Evolutionary conservation across 495 filamentous ascomycete species (phyloP).

Genomic region (Aspergillus mulundensis): DNA sequence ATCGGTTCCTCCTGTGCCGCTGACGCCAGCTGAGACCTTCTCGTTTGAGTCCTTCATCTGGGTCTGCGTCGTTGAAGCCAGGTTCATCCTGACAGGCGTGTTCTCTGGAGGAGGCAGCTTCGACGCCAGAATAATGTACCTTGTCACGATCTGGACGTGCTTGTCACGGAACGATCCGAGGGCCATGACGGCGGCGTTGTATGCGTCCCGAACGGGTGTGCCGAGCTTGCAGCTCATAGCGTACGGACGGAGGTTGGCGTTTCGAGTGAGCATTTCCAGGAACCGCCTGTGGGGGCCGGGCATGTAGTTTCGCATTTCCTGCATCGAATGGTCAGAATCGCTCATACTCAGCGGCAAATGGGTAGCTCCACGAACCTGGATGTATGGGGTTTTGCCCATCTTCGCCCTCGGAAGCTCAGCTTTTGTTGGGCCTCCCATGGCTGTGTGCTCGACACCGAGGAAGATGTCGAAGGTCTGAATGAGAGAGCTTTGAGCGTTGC

Average conservation of each 20-base stretch:
- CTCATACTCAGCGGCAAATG: not conserved
- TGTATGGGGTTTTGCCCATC: constrained; percentile 21
- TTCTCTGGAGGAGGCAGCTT: constrained; percentile 18
- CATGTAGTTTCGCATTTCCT: constrained; percentile 97
- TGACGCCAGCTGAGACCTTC: constrained; percentile 38
- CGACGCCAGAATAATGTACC: constrained; percentile 75
- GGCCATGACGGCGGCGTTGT: constrained; percentile 80
- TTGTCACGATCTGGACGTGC: constrained; percentile 88
- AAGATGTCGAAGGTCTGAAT: constrained; percentile 92
- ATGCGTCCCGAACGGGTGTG: constrained; percentile 66
- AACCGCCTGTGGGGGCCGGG: constrained; percentile 87
- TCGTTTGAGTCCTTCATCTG: constrained; percentile 20
- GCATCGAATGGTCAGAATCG: not conserved
- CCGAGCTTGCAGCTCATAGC: constrained; percentile 58
- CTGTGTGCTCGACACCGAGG: constrained; percentile 80
- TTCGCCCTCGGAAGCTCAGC: constrained; percentile 14
- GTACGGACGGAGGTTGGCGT: constrained; percentile 80
- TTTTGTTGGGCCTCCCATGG: constrained; percentile 65
- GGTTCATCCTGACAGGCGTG: constrained; percentile 21
- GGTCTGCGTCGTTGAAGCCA: constrained; percentile 27
- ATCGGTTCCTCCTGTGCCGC: constrained; percentile 86
- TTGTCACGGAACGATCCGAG: constrained; percentile 79
- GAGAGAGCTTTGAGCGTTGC: constrained; percentile 89
- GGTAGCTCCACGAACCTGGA: constrained; percentile 26
- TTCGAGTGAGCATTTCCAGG: constrained; percentile 64